A percentile compares a stretch with the other conserved stretches of the same genome.
These are phyloP conservation scores for Colletotrichum sublineola DNA, from an alignment of 2,329 filamentous ascomycete genomes.

Conservation along the genomic window DNA sequence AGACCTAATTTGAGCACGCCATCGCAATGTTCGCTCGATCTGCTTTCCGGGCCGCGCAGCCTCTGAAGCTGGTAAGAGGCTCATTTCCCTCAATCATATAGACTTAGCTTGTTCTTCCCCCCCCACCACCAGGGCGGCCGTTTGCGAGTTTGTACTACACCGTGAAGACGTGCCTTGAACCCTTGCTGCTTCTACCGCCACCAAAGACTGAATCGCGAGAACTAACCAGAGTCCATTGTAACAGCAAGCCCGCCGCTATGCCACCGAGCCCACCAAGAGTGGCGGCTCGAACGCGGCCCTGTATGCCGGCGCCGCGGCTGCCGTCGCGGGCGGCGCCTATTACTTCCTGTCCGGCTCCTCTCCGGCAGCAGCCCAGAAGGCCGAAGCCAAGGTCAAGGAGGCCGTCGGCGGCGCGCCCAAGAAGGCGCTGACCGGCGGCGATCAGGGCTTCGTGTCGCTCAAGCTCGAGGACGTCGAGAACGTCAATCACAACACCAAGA, in stretches of 20 bases:
- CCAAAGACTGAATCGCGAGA: not conserved
- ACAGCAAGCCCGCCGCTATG: conserved; percentile 72
- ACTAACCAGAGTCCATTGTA: conserved; percentile 49
- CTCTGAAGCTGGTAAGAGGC: conserved; percentile 72
- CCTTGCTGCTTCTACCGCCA: not conserved
- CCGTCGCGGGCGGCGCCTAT: conserved; percentile 68
- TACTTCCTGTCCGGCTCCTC: conserved; percentile 66
- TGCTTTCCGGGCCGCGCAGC: conserved; percentile 73
- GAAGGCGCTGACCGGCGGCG: conserved; percentile 80
- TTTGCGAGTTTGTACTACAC: not conserved
- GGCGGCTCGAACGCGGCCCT: conserved; percentile 69
- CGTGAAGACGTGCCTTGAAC: not conserved
- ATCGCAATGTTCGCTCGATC: conserved; percentile 75
- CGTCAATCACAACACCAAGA: conserved; percentile 96
- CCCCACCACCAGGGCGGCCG: not conserved
- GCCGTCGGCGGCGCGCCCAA: conserved; percentile 57
- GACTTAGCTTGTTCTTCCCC: not conserved
- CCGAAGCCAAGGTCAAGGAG: conserved; percentile 66
- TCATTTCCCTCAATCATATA: conserved; percentile 23
- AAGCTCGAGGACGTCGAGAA: conserved; percentile 82
- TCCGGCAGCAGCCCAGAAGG: conserved; percentile 63
- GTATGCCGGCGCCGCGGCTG: conserved; percentile 71
- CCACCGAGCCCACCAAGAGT: conserved; percentile 71
- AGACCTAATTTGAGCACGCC: conserved; percentile 47
- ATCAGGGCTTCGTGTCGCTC: conserved; percentile 89